These are phyloP conservation scores for Sporisorium iseilematis-ciliati DNA, from an alignment of 1,284 basidiomycete genomes.

Conservation along the genomic window DNA sequence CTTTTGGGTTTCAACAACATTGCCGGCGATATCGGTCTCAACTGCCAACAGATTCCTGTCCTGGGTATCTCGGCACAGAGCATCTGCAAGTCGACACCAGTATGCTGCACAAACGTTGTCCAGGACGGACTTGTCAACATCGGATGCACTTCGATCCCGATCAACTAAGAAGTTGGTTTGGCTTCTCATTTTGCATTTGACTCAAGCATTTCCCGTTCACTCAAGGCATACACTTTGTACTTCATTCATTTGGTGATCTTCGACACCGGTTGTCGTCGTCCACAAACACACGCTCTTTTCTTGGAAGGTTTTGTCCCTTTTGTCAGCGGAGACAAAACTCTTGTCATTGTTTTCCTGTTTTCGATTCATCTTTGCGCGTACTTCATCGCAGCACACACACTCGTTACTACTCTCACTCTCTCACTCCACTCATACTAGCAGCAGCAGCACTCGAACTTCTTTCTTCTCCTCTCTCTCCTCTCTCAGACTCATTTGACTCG, in stretches of 20 bases:
- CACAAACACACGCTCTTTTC: constrained; percentile 10
- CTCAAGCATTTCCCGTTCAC: constrained; percentile 7
- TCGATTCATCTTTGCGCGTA: constrained; percentile 16
- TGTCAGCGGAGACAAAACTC: constrained; percentile 10
- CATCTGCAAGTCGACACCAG: constrained; percentile 52
- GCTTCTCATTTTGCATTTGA: constrained; percentile 4
- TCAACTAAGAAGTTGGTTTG: constrained; percentile 42
- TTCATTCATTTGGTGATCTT: constrained; percentile 6
- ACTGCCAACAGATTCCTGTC: constrained; percentile 55
- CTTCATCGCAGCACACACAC: constrained; percentile 7
- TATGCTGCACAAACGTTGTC: constrained; percentile 57
- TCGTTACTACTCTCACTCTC: constrained; percentile 5
- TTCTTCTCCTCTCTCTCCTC: constrained; percentile 19
- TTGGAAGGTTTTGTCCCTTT: constrained; percentile 10
- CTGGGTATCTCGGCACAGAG: constrained; percentile 39
- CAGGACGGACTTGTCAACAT: constrained; percentile 61
- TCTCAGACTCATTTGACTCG: background rate
- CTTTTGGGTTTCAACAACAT: constrained; percentile 52
- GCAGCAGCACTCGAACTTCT: constrained; percentile 35
- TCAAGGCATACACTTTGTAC: constrained; percentile 15
- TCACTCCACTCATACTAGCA: constrained; percentile 20
- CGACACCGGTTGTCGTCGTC: constrained; percentile 35
- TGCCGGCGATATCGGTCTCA: constrained; percentile 49
- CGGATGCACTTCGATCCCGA: constrained; percentile 55
- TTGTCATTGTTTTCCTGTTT: constrained; percentile 28